Evolutionary conservation across 1,139 yeast species (phyloP), one percentile per base, ranked within the genome.

Genomic region (Hyphopichia fennica): DNA sequence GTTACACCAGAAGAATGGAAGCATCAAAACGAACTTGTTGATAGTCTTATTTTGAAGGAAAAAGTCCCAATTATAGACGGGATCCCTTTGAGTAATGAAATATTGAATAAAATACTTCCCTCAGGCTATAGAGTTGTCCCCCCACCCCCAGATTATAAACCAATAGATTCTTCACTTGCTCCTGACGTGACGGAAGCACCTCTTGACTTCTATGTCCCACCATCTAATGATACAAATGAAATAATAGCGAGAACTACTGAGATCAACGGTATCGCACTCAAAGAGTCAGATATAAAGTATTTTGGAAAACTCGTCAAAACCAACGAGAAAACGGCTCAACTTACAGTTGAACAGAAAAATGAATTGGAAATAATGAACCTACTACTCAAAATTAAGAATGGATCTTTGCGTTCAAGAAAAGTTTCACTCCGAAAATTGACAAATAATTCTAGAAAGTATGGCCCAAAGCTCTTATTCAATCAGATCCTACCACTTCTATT

Each of bases 351-450:
- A 6, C 91, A 85, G 48, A 63, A 70, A 39, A 76, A 75, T 42
- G 91, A 86, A 49, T 62, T 82, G 11, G 75, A 76, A 44, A 81
- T 87, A 16, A 70, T 87, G 81, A 75, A 76, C 41, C 64, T 88
- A 17, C 63, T 91, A 19, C 63, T 90, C 23, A 79, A 78, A 50
- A 74, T 90, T 38, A 90, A 90, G 54, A 90, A 91, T 59, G 96
- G 97, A 3, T 66, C 82, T 2, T 86, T 87, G 4, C 63, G 72
- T 0, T 70, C 75, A 9, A 72, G 98, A 39, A 90, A 87, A 56
- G 65, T 69, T n/a, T 84, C 96, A 0, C 63, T 89, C 62, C 71
- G 95, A 42, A 73, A 77, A 34, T 61, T 91, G 19, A 79, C 88
- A 1, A 89, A 82, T 40, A 75, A 76, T 49, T 85, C 95, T 0